These are phyloP conservation scores for Talaromyces sp. DNA, from an alignment of 2,329 filamentous ascomycete species.

Conservation along the genomic window DNA sequence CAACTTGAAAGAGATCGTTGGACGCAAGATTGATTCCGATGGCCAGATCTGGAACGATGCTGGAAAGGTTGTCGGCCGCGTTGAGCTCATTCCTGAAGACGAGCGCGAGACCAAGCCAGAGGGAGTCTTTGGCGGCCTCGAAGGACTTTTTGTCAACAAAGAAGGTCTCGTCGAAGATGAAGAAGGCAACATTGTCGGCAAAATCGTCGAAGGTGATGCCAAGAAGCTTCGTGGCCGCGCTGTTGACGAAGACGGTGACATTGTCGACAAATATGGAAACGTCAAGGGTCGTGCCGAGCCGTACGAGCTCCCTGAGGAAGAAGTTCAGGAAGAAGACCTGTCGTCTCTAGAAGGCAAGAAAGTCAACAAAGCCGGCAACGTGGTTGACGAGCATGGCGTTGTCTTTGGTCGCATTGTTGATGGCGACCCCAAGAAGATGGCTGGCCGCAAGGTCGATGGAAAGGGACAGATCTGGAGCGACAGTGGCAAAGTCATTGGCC, in stretches of 20 bases:
- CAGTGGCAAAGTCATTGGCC: slow-evolving; percentile 55
- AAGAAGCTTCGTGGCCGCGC: slow-evolving; percentile 66
- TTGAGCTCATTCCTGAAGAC: slow-evolving; percentile 52
- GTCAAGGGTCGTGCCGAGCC: slow-evolving; percentile 55
- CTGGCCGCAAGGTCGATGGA: slow-evolving; percentile 58
- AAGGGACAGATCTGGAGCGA: slow-evolving; percentile 61
- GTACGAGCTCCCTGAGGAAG: slow-evolving; percentile 45
- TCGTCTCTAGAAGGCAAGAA: slow-evolving; percentile 56
- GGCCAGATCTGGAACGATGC: slow-evolving; percentile 52
- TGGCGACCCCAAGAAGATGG: slow-evolving; percentile 50
- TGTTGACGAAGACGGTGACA: slow-evolving; percentile 77
- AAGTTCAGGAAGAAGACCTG: slow-evolving; percentile 45
- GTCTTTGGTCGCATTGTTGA: slow-evolving; percentile 54
- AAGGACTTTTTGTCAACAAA: slow-evolving; percentile 52
- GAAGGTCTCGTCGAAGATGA: slow-evolving; percentile 63
- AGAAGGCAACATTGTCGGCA: slow-evolving; percentile 71
- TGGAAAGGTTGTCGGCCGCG: slow-evolving; percentile 52
- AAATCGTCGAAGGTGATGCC: slow-evolving; percentile 63
- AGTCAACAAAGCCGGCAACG: slow-evolving; percentile 59
- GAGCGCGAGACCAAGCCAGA: slow-evolving; percentile 51
- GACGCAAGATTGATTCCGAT: slow-evolving; percentile 50
- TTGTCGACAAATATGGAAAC: slow-evolving; percentile 68
- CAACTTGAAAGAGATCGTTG: slow-evolving; percentile 50
- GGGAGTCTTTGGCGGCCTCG: slow-evolving; percentile 53
- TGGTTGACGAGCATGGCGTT: slow-evolving; percentile 54